Evolutionary conservation across 2,329 filamentous ascomycete genomes (phyloP).

Genomic region (Arthrobotrys sinensis): DNA sequence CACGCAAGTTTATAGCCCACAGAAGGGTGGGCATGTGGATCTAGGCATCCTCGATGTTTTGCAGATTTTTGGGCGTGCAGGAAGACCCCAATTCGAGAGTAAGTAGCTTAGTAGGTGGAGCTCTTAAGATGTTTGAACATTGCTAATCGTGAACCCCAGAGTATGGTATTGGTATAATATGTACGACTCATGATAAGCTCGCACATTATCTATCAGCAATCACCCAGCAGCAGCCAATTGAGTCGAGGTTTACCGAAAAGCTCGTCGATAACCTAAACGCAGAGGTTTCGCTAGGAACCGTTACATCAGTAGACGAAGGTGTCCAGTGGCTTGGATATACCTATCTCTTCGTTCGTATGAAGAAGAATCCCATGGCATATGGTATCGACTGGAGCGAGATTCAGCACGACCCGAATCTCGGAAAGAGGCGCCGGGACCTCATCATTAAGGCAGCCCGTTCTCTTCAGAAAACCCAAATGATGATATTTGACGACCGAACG

Average conservation of each 20-base stretch:
- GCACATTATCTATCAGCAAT: constrained; percentile 92
- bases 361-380: constrained; percentile 89
- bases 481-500: constrained; percentile 95
- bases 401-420: constrained; percentile 86
- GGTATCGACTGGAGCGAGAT: constrained; percentile 96
- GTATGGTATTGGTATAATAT: constrained; percentile 97
- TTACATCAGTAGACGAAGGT: constrained; percentile 92
- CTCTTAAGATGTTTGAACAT: neutral
- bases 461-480: constrained; percentile 95
- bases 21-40: constrained; percentile 96
- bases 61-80: constrained; percentile 98
- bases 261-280: constrained; percentile 97
- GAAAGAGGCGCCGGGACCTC: constrained; percentile 86
- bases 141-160: constrained; percentile 69
- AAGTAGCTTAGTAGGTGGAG: neutral
- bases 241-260: constrained; percentile 94
- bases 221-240: constrained; percentile 95
- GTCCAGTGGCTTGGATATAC: constrained; percentile 99
- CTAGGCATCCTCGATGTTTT: constrained; percentile 95
- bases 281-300: constrained; percentile 92
- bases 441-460: constrained; percentile 90
- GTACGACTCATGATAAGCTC: constrained; percentile 94
- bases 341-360: constrained; percentile 97
- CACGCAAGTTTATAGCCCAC: constrained; percentile 95
- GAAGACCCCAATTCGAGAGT: constrained; percentile 91